A percentile compares a stretch with the other conserved stretches of the same genome.
Conservation (phyloP, 169 alveolate genomes). For the Condylostoma magnum region DNA sequence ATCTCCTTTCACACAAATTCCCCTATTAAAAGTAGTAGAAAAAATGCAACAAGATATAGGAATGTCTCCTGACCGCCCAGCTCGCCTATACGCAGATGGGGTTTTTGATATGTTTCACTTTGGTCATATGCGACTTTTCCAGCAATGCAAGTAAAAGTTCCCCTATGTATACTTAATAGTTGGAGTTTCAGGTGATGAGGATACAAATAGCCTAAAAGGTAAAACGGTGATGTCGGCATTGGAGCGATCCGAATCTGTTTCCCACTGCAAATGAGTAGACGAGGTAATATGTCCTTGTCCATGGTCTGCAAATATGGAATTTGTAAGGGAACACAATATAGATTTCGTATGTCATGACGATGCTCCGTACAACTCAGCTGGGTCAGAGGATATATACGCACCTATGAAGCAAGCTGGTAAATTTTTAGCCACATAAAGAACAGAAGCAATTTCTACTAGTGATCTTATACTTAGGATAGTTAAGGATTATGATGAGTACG, state of each 20-base stretch:
- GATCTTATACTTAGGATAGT: slow-evolving; percentile 92
- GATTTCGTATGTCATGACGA: slow-evolving; percentile 96
- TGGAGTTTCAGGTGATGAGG: slow-evolving; percentile 97
- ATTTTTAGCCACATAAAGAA: slow-evolving; percentile 92
- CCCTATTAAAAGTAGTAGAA: slow-evolving; percentile 1
- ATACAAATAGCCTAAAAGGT: slow-evolving; percentile 92
- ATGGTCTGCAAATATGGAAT: slow-evolving; percentile 91
- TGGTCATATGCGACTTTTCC: slow-evolving; percentile 96
- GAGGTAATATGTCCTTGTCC: slow-evolving; percentile 97
- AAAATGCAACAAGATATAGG: slow-evolving; percentile 41
- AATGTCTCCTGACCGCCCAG: slow-evolving; percentile 68
- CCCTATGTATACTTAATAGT: slow-evolving; percentile 90
- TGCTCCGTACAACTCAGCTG: slow-evolving; percentile 85
- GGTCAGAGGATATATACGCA: slow-evolving; percentile 86
- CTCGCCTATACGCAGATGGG: slow-evolving; percentile 86
- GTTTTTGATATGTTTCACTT: slow-evolving; percentile 96
- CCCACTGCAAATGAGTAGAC: slow-evolving; percentile 96
- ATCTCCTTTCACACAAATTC: too few relatives aligned
- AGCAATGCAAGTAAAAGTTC: slow-evolving; percentile 95
- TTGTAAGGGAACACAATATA: slow-evolving; percentile 86
- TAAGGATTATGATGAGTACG: slow-evolving; percentile 94
- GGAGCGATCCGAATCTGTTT: slow-evolving; percentile 93
- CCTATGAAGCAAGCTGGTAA: slow-evolving; percentile 90
- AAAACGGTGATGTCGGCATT: slow-evolving; percentile 90
- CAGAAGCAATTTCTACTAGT: slow-evolving; percentile 96